Evolutionary conservation across 2,329 filamentous ascomycete species (phyloP).

Genomic region (Sordariomycetes sp.): DNA sequence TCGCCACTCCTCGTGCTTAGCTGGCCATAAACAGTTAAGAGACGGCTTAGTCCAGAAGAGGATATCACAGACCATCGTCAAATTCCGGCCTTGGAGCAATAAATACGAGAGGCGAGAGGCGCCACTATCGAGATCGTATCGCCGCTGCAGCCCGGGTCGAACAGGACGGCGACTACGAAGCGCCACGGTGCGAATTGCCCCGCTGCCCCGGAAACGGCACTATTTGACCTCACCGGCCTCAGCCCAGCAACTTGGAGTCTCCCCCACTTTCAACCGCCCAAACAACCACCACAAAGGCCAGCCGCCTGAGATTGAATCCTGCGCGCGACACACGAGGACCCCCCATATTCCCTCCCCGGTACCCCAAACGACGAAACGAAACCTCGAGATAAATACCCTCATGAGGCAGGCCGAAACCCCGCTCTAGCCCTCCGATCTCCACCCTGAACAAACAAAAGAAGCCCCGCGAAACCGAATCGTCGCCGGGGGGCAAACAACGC

Average conservation of each 20-base stretch:
- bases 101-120: neutral
- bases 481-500: neutral
- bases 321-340: neutral
- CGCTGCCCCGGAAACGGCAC: neutral
- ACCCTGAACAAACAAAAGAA: neutral
- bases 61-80: no score
- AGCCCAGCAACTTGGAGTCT: neutral
- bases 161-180: neutral
- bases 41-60: no score
- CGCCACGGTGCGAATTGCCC: neutral
- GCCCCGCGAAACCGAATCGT: neutral
- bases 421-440: neutral
- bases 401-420: neutral
- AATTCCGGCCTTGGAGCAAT: no score
- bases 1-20: no score
- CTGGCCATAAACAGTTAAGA: no score
- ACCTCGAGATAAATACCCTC: neutral
- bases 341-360: neutral
- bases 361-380: neutral
- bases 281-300: neutral
- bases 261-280: neutral
- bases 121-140: neutral
- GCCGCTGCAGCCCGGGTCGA: neutral
- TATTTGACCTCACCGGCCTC: neutral
- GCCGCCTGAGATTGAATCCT: neutral